Evolutionary conservation across 2,329 filamentous ascomycete species (phyloP).

Genomic region (Aspergillus sp.): DNA sequence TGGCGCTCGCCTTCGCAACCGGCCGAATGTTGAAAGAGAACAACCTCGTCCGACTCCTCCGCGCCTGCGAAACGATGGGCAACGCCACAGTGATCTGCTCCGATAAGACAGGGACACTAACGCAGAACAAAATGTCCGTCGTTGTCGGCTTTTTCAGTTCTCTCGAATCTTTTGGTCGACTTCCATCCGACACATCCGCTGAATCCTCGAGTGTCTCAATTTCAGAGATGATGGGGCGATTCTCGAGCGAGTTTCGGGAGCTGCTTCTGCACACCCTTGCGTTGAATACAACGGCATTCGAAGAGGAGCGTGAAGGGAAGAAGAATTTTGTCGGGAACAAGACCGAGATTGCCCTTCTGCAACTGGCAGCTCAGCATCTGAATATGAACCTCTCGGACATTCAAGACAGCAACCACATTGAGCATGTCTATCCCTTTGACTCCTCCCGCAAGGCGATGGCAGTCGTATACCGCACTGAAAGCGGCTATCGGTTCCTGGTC

Average conservation of each 20-base stretch:
- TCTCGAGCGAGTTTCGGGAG: constrained; percentile 37
- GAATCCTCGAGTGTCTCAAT: constrained; percentile 55
- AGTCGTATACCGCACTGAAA: constrained; percentile 47
- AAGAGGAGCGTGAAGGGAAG: constrained; percentile 70
- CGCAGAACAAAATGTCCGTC: constrained; percentile 76
- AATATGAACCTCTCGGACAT: constrained; percentile 69
- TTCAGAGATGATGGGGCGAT: constrained; percentile 34
- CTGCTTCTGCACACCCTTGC: constrained; percentile 48
- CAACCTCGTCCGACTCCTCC: constrained; percentile 75
- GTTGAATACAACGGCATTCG: constrained; percentile 71
- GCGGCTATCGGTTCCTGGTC: constrained; percentile 50
- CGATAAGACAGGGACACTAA: constrained; percentile 77
- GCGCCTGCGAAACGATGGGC: constrained; percentile 81
- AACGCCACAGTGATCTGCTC: constrained; percentile 81
- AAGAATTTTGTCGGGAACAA: constrained; percentile 75
- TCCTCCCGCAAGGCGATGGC: constrained; percentile 72
- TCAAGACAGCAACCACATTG: constrained; percentile 61
- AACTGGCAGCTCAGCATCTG: constrained; percentile 68
- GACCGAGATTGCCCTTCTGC: constrained; percentile 74
- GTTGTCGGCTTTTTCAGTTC: constrained; percentile 72
- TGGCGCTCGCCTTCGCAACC: constrained; percentile 76
- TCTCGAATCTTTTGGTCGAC: constrained; percentile 54
- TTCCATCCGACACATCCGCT: constrained; percentile 51
- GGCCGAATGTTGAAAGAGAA: constrained; percentile 78
- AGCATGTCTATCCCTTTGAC: constrained; percentile 76